Conservation (phyloP, 108 stramenopile species). For the Skeletonema potamos region DNA sequence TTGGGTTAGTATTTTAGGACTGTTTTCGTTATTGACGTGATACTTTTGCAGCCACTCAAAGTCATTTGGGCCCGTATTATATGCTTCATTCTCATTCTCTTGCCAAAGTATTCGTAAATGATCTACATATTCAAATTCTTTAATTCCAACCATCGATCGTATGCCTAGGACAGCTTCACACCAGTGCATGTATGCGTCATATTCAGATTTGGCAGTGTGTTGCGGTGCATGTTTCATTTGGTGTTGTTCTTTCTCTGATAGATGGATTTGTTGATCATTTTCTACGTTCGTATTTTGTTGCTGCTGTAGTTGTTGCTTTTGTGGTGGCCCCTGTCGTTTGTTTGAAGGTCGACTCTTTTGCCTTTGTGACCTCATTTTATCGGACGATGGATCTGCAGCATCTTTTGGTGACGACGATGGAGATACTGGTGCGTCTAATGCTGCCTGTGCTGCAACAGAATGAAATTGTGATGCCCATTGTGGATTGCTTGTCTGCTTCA, state of each 20-base stretch:
- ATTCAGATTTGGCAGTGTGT: conserved; percentile 5
- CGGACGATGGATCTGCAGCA: not conserved
- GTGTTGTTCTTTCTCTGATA: conserved; percentile 52
- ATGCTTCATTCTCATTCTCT: conserved; percentile 31
- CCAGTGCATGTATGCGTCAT: conserved; percentile 55
- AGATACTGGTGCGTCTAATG: not conserved
- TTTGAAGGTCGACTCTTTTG: not conserved
- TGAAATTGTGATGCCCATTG: not conserved
- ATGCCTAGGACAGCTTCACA: conserved; percentile 61
- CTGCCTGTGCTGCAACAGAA: not conserved
- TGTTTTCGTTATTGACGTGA: not conserved
- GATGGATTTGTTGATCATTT: conserved; percentile 56
- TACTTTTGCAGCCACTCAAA: conserved; percentile 43
- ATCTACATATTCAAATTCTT: conserved; percentile 70
- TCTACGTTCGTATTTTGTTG: conserved; percentile 7
- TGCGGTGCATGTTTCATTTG: conserved; percentile 1
- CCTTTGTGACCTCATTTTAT: not conserved
- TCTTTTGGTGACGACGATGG: not conserved
- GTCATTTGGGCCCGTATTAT: conserved; percentile 1
- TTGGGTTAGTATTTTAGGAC: not conserved
- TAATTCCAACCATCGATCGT: conserved; percentile 62
- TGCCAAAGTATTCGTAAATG: conserved; percentile 53
- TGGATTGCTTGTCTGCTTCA: not conserved
- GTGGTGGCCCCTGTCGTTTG: not conserved
- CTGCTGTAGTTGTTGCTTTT: not conserved